Evolutionary conservation across 164 flowering plant species (phyloP), one percentile per base, ranked within the genome.

Genomic region (Nelumbo lutea): DNA sequence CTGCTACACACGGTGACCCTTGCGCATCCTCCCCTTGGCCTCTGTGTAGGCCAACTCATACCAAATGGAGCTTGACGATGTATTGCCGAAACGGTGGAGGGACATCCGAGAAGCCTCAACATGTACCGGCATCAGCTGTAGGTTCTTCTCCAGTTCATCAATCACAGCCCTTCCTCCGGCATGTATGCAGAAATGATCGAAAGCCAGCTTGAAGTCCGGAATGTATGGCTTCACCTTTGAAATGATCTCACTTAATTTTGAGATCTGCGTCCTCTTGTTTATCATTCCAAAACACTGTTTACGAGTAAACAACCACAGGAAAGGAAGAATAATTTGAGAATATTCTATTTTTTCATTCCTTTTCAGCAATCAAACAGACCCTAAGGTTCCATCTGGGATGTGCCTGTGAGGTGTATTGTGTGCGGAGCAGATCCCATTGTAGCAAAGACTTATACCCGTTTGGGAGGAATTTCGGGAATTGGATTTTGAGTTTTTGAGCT

Each of bases 81-180:
- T 77, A 65, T 82, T 82, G 7, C 82, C 84, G 60, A 73, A 82
- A 38, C 76, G 70, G 59, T 79, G 61, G 14, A 83, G 75, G 9
- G 84, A 74, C 86, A 83, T 81, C 61, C 66, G 73, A 9, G 86
- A 75, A 9, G 83, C 77, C 71, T 81, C 86, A 0, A 70, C 78
- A 55, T 81, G 75, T n/a, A 77, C 69, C n/a, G 73, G 45, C n/a
- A 57, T 67, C 46, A 83, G 50, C 63, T 44, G 60, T 0, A 83
- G 73, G 62, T 70, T 74, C 60, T 63, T 70, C 67, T 72, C 72
- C 11, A 81, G 61, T 43, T 73, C 86, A 4, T 74, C 63, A 38
- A 83, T 79, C 38, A 79, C 80, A n/a, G 80, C 76, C 61, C 76
- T 72, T 0, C 86, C 84, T 7, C 84, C 81, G 8, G 84, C 70